Percentiles rank a stretch among this genome's conserved stretches.
Conservation (phyloP, 345 rosid species). For the Erucastrum elatum region DNA sequence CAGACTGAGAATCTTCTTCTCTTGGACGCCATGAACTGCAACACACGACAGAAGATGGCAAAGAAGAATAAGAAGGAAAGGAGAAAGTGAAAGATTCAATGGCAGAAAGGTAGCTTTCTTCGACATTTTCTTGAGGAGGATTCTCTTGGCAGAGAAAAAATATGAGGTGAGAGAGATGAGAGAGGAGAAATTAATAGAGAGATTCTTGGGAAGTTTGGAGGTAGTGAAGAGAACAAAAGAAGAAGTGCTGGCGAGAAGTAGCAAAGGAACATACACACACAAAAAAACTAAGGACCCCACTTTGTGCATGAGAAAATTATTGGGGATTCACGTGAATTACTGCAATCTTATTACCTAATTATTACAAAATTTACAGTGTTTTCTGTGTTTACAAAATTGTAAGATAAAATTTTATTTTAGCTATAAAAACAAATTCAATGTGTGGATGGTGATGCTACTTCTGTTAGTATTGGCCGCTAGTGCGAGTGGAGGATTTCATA, state of each 20-base stretch:
- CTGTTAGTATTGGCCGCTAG: constrained; percentile 21
- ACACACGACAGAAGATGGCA: not conserved
- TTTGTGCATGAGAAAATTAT: constrained; percentile 41
- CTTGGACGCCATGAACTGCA: constrained; percentile 27
- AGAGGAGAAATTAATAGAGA: constrained; percentile 7
- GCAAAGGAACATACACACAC: constrained; percentile 17
- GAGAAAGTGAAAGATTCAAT: constrained; percentile 32
- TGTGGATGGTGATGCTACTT: constrained; percentile 24
- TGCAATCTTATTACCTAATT: constrained; percentile 25
- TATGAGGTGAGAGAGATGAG: constrained; percentile 10
- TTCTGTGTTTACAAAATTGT: constrained; percentile 5
- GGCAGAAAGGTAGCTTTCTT: constrained; percentile 21
- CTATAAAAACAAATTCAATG: not conserved
- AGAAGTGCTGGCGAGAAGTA: constrained; percentile 34
- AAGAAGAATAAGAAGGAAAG: constrained; percentile 21
- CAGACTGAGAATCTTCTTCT: constrained; percentile 34
- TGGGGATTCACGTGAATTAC: constrained; percentile 43
- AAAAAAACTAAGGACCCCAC: constrained; percentile 29
- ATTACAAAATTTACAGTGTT: constrained; percentile 11
- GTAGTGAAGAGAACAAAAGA: constrained; percentile 45
- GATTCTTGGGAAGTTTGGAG: constrained; percentile 45
- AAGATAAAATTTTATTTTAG: not conserved
- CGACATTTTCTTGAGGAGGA: constrained; percentile 29
- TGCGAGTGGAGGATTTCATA: constrained; percentile 14
- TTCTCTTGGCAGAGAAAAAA: constrained; percentile 22